Evolutionary conservation across 768 basidiomycete species (phyloP), one percentile per base, ranked within the genome.

Genomic region (Naematelia encephala): DNA sequence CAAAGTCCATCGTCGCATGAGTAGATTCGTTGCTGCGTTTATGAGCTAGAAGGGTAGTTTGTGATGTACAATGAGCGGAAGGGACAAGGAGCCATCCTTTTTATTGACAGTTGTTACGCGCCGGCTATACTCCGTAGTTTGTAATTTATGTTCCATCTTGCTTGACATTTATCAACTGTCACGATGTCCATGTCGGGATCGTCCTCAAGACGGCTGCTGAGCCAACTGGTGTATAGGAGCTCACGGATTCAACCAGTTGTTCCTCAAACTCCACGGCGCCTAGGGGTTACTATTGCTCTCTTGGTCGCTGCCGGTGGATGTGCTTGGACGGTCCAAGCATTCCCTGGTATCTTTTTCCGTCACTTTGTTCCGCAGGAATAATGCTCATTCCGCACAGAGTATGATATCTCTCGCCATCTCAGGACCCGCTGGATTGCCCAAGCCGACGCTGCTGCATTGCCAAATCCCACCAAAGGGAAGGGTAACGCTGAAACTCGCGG

Each of bases 1-100:
- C 51, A n/a, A 52, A 52, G 34, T 52, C 51, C 51, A 52, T 21
- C 46, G n/a, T 21, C 21, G 10, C 46, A 47, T 16, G 34, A 39
- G 34, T 39, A 39, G 8, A 39, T 8, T 16, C 16, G 16, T 39
- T 8, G 34, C 34, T 39, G 34, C 16, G 8, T 39, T 39, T 39
- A 16, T 39, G 34, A n/a, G n/a, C n/a, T n/a, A n/a, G n/a, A n/a
- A n/a, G n/a, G n/a, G n/a, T n/a, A n/a, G n/a, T n/a, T n/a, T n/a
- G n/a, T n/a, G n/a, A n/a, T n/a, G n/a, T n/a, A n/a, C n/a, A n/a
- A n/a, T n/a, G n/a, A n/a, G n/a, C n/a, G n/a, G n/a, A n/a, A n/a
- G n/a, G n/a, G n/a, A n/a, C n/a, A n/a, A n/a, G n/a, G n/a, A n/a
- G n/a, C n/a, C n/a, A n/a, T n/a, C n/a, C n/a, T n/a, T n/a, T n/a